Evolutionary conservation across 2,329 filamentous ascomycete species (phyloP).

Genomic region (Leptographium wingfieldii): DNA sequence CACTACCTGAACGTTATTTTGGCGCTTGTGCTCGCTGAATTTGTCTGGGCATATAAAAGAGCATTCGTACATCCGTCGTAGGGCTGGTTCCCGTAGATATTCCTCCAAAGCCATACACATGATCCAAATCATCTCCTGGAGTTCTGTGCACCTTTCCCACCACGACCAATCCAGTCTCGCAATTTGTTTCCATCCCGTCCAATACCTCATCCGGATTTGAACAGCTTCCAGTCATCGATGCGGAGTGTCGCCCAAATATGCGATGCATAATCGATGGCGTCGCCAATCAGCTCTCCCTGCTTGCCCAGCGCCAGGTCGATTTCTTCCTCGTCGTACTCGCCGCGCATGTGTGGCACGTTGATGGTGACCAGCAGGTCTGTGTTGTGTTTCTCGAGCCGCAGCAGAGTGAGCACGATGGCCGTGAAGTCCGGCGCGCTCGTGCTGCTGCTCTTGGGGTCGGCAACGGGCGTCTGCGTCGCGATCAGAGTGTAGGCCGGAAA

Average conservation of each 20-base stretch:
- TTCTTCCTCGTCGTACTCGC: constrained; percentile 60
- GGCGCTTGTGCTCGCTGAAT: neutral
- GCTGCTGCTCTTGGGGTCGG: constrained; percentile 19
- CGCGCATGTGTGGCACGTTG: constrained; percentile 74
- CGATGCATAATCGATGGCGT: constrained; percentile 54
- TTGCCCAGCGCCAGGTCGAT: constrained; percentile 54
- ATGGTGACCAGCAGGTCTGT: constrained; percentile 79
- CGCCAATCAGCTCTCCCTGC: constrained; percentile 54
- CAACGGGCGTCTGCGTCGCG: constrained; percentile 45
- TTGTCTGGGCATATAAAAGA: neutral
- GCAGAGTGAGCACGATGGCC: constrained; percentile 62
- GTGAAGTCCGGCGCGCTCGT: constrained; percentile 48
- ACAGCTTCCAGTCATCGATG: constrained; percentile 71
- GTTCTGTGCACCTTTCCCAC: too few relatives aligned
- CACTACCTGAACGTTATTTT: neutral
- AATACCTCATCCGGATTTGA: constrained; percentile 24
- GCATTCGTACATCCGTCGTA: neutral
- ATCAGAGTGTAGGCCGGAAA: constrained; percentile 57
- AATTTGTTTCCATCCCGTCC: too few relatives aligned
- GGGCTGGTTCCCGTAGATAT: neutral
- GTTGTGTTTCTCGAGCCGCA: constrained; percentile 60
- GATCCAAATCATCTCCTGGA: neutral
- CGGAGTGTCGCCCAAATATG: constrained; percentile 61
- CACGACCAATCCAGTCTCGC: too few relatives aligned
- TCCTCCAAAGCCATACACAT: neutral